Evolutionary conservation across 2,329 filamentous ascomycete genomes (phyloP), one percentile per base, ranked within the genome.

Genomic region (Chaetomium olivaceum): DNA sequence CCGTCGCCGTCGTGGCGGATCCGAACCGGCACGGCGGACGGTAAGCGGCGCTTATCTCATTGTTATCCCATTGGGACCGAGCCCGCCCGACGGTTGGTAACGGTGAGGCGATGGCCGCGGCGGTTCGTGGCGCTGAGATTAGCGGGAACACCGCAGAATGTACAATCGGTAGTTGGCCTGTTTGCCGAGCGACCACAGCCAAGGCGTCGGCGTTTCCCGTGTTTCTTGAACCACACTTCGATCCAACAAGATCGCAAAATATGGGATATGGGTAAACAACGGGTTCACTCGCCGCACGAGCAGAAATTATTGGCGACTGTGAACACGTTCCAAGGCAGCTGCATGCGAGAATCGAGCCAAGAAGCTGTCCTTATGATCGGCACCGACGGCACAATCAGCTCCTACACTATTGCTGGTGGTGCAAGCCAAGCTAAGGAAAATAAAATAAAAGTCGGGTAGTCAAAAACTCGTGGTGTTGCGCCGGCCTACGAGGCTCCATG

Each of bases 151-250:
- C 14, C n/a, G 39, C 39, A 16, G 5, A 59, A 59, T 59, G 39
- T 14, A 14, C 16, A 6, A n/a, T 27, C 36, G n/a, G 31, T n/a
- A 33, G 29, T 6, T 39, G 31, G 29, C 31, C 29, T 39, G 14
- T 27, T 11, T 4, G 12, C 54, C n/a, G 2, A 33, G 27, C n/a
- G 31, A 7, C 21, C 54, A 39, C 16, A 29, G 46, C 5, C 29
- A 51, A 11, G 25, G 21, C 11, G 7, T 12, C 60, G 60, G 60
- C 60, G 39, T 57, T 56, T 62, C 27, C 60, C 52, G 60, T 31
- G 25, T 57, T 50, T 48, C 25, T 23, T 23, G 25, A 39, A 62
- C 60, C 21, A 39, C 60, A 62, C 12, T 5, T 56, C 51, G 27
- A 33, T 29, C 12, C 51, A 14, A n/a, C 43, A 48, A 48, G 19